phyloP scores from a whole-genome alignment of 768 basidiomycete species.

The Hygrophoropsis aurantiaca region DNA sequence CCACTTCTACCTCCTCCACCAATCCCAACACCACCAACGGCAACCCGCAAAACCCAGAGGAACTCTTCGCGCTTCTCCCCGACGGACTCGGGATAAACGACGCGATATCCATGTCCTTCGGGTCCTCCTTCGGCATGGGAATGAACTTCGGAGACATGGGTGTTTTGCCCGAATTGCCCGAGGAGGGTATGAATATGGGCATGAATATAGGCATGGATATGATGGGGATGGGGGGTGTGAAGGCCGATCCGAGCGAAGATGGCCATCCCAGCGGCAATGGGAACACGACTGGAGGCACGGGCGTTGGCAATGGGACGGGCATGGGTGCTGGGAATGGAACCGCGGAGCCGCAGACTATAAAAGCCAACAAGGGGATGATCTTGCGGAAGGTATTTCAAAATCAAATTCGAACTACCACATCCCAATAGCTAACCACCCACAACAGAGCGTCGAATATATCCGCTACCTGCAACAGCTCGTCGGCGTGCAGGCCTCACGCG shows the following conservation, averaged over 20 bases:
- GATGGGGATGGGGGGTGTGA: conserved; percentile 25
- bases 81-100: not conserved
- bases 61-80: conserved; percentile 3
- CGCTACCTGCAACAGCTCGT: conserved; percentile 88
- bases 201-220: conserved; percentile 22
- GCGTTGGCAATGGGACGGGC: conserved; percentile 10
- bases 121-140: too few species aligned
- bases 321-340: conserved; percentile 5
- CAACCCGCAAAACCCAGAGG: not conserved
- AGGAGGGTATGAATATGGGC: too few species aligned
- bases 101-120: too few species aligned
- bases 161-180: too few species aligned
- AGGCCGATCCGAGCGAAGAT: conserved; percentile 30
- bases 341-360: conserved; percentile 53
- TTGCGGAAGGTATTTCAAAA: conserved; percentile 79
- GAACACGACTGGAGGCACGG: conserved; percentile 18
- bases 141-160: too few species aligned
- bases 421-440: too few species aligned
- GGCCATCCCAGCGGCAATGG: conserved; percentile 16
- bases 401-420: too few species aligned
- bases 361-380: conserved; percentile 96
- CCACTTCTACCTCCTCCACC: too few species aligned
- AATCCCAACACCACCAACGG: too few species aligned
- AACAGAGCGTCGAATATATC: conserved; percentile 49
- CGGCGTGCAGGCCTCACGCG: conserved; percentile 72